Percentiles rank a stretch among this genome's conserved stretches.
Evolutionary conservation across 352 stramenopile species (phyloP).

Genomic region (Phytophthora macrochlamydospora): DNA sequence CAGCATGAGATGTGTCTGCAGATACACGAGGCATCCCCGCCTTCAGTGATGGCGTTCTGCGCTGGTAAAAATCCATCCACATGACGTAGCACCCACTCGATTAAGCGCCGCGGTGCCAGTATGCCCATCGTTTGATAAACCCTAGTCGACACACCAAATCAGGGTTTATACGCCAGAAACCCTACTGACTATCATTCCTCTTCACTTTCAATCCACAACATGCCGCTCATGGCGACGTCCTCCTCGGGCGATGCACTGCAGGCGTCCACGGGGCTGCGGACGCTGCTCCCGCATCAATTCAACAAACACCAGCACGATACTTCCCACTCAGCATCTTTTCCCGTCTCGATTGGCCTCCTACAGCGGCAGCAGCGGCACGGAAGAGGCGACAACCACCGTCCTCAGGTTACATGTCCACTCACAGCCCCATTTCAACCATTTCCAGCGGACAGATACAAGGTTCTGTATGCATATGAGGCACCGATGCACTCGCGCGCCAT

Average conservation of each 20-base stretch:
- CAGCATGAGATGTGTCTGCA: no score
- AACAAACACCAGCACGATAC: background rate
- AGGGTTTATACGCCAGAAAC: no score
- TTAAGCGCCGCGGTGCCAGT: no score
- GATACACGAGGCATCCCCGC: no score
- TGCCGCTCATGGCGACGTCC: constrained; percentile 39
- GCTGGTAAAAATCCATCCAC: no score
- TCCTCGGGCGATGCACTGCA: constrained; percentile 14
- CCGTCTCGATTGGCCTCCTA: constrained; percentile 6
- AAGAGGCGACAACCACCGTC: background rate
- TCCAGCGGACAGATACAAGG: constrained; percentile 28
- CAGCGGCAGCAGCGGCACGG: background rate
- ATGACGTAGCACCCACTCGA: no score
- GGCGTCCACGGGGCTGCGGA: constrained; percentile 5
- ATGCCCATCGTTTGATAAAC: background rate
- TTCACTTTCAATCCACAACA: background rate
- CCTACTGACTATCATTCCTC: constrained; percentile 21
- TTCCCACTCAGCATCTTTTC: background rate
- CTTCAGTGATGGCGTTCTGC: no score
- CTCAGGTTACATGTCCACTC: background rate
- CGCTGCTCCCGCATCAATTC: constrained; percentile 10
- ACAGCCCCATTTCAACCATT: constrained; percentile 35
- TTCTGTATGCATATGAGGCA: constrained; percentile 20
- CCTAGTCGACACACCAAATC: background rate
- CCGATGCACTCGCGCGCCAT: constrained; percentile 10